A percentile compares a stretch with the other conserved stretches of the same genome.
phyloP scores from a whole-genome alignment of 116 monocot species.

The Dioscorea cayenensis region DNA sequence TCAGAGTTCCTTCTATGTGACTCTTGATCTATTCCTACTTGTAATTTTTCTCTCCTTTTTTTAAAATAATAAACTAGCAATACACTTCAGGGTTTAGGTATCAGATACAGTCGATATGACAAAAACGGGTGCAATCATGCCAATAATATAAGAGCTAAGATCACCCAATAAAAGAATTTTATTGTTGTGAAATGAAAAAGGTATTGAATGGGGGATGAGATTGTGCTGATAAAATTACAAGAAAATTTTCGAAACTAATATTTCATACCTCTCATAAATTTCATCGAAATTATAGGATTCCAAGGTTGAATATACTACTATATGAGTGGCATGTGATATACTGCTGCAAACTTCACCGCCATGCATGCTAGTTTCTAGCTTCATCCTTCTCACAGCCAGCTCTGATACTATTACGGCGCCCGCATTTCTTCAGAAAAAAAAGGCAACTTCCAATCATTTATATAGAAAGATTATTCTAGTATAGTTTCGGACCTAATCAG shows the following conservation, averaged over 20 bases:
- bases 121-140: neutral
- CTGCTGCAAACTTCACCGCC: slow-evolving; percentile 64
- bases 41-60: too few species aligned
- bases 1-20: too few species aligned
- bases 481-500: neutral
- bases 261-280: slow-evolving; percentile 58
- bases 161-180: too few species aligned
- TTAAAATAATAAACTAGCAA: too few species aligned
- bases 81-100: too few species aligned
- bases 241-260: neutral
- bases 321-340: slow-evolving; percentile 64
- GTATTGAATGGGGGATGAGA: too few species aligned
- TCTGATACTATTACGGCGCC: slow-evolving; percentile 50
- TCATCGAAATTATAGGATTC: slow-evolving; percentile 41
- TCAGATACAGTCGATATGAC: neutral
- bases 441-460: neutral
- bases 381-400: slow-evolving; percentile 69
- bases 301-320: slow-evolving; percentile 37
- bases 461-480: neutral
- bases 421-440: slow-evolving; percentile 47
- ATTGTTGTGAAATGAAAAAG: too few species aligned
- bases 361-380: slow-evolving; percentile 57
- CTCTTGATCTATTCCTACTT: too few species aligned
- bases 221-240: neutral
- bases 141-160: neutral